Base-by-base conservation (phyloP, 2,329 filamentous ascomycete species). In the Ceratocystis papillata region DNA sequence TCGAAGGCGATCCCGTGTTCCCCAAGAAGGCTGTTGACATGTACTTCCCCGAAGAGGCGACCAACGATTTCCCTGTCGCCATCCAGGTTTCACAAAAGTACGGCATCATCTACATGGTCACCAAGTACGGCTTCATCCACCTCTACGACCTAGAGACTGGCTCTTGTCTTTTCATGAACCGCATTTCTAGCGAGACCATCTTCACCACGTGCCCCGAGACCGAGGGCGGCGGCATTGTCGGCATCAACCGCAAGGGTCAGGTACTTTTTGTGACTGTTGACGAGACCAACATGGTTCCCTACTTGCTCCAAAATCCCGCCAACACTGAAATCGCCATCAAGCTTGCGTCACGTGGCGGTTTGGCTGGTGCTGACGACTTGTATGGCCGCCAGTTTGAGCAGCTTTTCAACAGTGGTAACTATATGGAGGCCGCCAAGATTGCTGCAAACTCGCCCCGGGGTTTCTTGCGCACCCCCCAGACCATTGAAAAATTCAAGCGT, bases 51-150 rank as follows among this genome's bases (percentile, higher is more conserved):
- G 85, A 90, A 60, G 94, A 99, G 78, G 94, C 94, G 10, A 88
- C 87, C 69, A 96, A 94, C 76, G 94, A 99, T 75, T 99, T 99
- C 80, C 94, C 95, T 1, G 94, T 99, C 66, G 92, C 93, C 20
- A 94, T 99, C 79, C 95, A 99, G 78, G 87, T 99, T 60, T 97
- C 94, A 2, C 87, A 90, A 73, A 96, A 94, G 78, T 99, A 99
- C 77, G 93, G 92, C 73, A 86, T 99, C 74, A 87, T 99, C 73
- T 96, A 96, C 77, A 85, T 99, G 73, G 90, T 99, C 69, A 99
- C 94, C 67, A 99, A 99, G 77, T 99, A 96, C 73, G 94, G 94
- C 64, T 99, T 97, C 78, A 97, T 99, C 72, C 94, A 99, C 77
- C 84, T 99, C 28, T 97, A 99, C 78, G 95, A 99, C 73, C 85